Evolutionary conservation across 2,329 filamentous ascomycete genomes (phyloP).

Genomic region (Cladophialophora bantiana): DNA sequence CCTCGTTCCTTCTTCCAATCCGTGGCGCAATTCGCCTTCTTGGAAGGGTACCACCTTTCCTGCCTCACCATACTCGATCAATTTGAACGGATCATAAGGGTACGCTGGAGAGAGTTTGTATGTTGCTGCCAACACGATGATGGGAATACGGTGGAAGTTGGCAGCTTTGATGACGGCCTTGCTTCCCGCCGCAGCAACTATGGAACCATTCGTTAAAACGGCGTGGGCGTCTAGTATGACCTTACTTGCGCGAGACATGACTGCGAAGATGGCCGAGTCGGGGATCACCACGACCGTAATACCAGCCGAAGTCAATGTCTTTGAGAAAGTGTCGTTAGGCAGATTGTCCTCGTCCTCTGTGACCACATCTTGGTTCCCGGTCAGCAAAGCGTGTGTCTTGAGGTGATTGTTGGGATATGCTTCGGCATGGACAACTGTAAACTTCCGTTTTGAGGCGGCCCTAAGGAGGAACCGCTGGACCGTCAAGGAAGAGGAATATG

Average conservation of each 20-base stretch:
- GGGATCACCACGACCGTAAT: constrained; percentile 84
- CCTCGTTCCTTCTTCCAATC: constrained; percentile 71
- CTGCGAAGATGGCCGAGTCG: constrained; percentile 84
- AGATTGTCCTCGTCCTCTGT: constrained; percentile 53
- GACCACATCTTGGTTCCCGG: constrained; percentile 55
- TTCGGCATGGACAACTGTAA: constrained; percentile 86
- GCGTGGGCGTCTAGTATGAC: constrained; percentile 88
- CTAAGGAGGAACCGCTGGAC: constrained; percentile 89
- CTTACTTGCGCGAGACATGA: constrained; percentile 95
- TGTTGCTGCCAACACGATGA: constrained; percentile 87
- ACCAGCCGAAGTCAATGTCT: constrained; percentile 77
- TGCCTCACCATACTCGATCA: constrained; percentile 87
- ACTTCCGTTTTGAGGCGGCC: constrained; percentile 86
- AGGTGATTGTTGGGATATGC: constrained; percentile 73
- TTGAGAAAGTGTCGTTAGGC: constrained; percentile 67
- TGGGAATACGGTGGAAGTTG: constrained; percentile 78
- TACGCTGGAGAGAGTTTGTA: constrained; percentile 94
- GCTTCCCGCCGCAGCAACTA: constrained; percentile 84
- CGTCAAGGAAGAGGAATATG: constrained; percentile 82
- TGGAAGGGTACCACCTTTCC: constrained; percentile 77
- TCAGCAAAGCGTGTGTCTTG: constrained; percentile 67
- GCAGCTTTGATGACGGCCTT: constrained; percentile 84
- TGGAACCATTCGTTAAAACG: constrained; percentile 85
- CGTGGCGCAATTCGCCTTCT: constrained; percentile 77
- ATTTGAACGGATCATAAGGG: constrained; percentile 78